A percentile compares a stretch with the other conserved stretches of the same genome.
Conservation (phyloP, 139 green algal genomes). For the Chlorella sp. region DNA sequence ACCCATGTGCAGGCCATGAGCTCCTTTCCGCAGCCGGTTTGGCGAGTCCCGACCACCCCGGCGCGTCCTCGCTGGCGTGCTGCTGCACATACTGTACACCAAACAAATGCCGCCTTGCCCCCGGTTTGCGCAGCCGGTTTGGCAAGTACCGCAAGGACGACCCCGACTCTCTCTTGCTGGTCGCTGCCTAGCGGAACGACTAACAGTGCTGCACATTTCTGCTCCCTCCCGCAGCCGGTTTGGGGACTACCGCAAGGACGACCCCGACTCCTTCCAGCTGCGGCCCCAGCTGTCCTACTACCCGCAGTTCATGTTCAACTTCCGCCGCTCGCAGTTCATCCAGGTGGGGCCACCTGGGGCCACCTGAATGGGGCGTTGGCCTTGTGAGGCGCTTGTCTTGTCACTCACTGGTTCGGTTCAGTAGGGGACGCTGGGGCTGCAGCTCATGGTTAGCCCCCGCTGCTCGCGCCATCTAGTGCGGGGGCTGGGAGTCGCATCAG, state of each 20-base stretch:
- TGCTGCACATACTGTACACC: too few relatives aligned
- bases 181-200: too few relatives aligned
- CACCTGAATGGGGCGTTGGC: neutral
- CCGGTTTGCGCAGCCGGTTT: slow-evolving; percentile 56
- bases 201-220: too few relatives aligned
- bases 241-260: slow-evolving; percentile 85
- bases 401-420: too few relatives aligned
- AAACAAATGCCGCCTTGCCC: too few relatives aligned
- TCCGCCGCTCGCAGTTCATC: slow-evolving; percentile 93
- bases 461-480: neutral
- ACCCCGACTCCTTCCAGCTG: slow-evolving; percentile 92
- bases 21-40: too few relatives aligned
- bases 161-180: slow-evolving; percentile 89
- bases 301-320: slow-evolving; percentile 99
- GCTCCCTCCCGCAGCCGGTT: slow-evolving; percentile 55
- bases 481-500: neutral
- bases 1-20: too few relatives aligned
- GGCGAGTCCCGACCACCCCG: too few relatives aligned
- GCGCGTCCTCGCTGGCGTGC: too few relatives aligned
- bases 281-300: slow-evolving; percentile 88
- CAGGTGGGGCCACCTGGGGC: slow-evolving; percentile 52
- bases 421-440: too few relatives aligned
- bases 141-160: slow-evolving; percentile 88
- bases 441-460: too few relatives aligned
- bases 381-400: neutral